Base-by-base conservation (phyloP, 176 grass and related monocot species). In the Coix lacrymajobi region DNA sequence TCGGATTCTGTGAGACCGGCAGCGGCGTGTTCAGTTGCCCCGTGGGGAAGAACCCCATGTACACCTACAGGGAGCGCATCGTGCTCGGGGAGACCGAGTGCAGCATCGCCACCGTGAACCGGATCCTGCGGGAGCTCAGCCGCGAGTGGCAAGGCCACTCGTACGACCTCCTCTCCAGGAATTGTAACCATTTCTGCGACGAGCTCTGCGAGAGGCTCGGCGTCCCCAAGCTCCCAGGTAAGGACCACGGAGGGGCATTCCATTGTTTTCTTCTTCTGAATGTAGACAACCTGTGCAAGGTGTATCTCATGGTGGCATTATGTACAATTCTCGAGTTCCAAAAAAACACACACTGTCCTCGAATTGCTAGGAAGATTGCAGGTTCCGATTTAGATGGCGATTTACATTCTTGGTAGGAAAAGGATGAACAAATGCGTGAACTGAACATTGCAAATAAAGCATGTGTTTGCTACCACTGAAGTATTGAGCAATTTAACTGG, bases 131-230 rank as follows among this genome's bases (percentile, higher is more conserved):
- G 8, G 91, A 96, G 73, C 91, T 99, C 68, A 84, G 87, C 44
- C 81, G 91, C 57, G 91, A 90, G 51, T 99, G 96, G 93, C 93
- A 77, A 1, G 96, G 96, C 1, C 61, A 70, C 65, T 96, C 93
- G 7, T 99, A 99, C 62, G 93, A 99, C 75, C 93, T 99, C 69
- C 87, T 99, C 54, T 86, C 96, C 19, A 99, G 92, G 81, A 99
- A 99, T 36, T 99, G 96, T 70, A 99, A 99, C 66, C 96, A 99
- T 70, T 99, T 99, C 85, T 99, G 96, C 69, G 93, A 99, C 85
- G 43, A 85, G 73, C 89, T 99, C 43, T 99, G 96, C 83, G 93
- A 96, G 36, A 90, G 85, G 80, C 91, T 99, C 60, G 83, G 80
- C 45, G 91, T 92, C 58, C 86, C 91, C 58, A 99, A 90, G 68